Evolutionary conservation across 2,329 filamentous ascomycete genomes (phyloP).

Genomic region (Xylaria sp.): DNA sequence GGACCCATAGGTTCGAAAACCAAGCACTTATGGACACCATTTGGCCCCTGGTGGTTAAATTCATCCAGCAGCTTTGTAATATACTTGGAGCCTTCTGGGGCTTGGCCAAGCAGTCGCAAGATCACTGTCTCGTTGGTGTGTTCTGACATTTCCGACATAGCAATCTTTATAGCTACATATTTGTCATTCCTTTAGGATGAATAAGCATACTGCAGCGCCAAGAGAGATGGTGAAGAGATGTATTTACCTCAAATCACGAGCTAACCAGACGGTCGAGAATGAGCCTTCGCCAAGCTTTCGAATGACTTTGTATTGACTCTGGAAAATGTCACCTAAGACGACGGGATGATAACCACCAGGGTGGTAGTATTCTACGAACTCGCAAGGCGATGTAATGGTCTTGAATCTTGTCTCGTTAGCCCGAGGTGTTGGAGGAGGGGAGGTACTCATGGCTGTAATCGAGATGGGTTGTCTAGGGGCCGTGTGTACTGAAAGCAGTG

Average conservation of each 20-base stretch:
- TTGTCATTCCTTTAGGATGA: conserved; percentile 28
- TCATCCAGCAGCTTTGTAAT: conserved; percentile 45
- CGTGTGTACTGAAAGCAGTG: conserved; percentile 5
- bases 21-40: conserved; percentile 52
- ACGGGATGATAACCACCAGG: conserved; percentile 40
- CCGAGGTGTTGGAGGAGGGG: conserved; percentile 30
- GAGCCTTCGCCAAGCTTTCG: conserved; percentile 39
- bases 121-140: conserved; percentile 31
- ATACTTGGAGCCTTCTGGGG: conserved; percentile 34
- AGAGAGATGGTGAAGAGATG: conserved; percentile 1
- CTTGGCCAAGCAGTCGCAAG: conserved; percentile 26
- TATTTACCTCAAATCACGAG: conserved; percentile 38
- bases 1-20: conserved; percentile 50
- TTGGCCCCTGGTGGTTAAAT: conserved; percentile 49
- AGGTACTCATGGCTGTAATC: neutral
- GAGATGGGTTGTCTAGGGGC: conserved; percentile 20
- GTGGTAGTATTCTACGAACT: conserved; percentile 38
- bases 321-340: conserved; percentile 36
- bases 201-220: conserved; percentile 10
- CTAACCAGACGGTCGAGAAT: conserved; percentile 40
- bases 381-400: conserved; percentile 35
- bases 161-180: conserved; percentile 40
- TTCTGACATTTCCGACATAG: conserved; percentile 24
- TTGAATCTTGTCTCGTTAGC: conserved; percentile 34
- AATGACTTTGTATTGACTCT: conserved; percentile 39